Evolutionary conservation across 345 rosid species (phyloP), one percentile per base, ranked within the genome.

Genomic region (Streptanthus diversifolius): DNA sequence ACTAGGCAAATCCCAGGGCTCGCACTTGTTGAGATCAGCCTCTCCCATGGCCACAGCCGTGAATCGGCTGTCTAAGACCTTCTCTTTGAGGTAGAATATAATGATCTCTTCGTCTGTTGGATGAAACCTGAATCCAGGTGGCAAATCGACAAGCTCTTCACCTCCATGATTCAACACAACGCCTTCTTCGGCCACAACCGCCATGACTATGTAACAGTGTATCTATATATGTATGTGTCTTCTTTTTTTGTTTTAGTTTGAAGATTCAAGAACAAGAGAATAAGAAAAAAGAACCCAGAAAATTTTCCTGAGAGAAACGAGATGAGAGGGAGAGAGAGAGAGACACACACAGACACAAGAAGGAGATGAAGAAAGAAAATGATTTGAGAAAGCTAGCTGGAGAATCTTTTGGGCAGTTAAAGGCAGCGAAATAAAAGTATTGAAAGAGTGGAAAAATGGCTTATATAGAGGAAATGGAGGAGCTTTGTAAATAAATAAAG

Each of bases 1-100:
- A 93, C 98, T 81, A 0, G 92, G 96, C 69, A 93, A 78, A 73
- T 93, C 98, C 98, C 98, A 93, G 5, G 98, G 98, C 33, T 93
- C 98, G 58, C 82, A 85, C 96, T 91, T 91, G 81, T 93, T 93
- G 78, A 93, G 84, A 83, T 93, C 97, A 59, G 80, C 98, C 71
- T 93, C 96, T 44, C 86, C 93, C 68, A 93, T 73, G 44, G 98
- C 97, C 67, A 74, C 47, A 8, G 96, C 93, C 40, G 79, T 56
- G 84, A 93, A 93, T 44, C 68, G 65, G 80, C 66, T 62, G 54
- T 88, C 80, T 63, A 86, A 70, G 62, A 85, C 96, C 83, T 91
- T 93, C 70, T 81, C 79, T 0, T 82, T 84, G 29, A 93, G 90
- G 58, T 93, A 93, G 79, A 73, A 75, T 70, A 82, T 79, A 48